Conservation (phyloP, 208 protist genomes). For the Phytomonas sp. region DNA sequence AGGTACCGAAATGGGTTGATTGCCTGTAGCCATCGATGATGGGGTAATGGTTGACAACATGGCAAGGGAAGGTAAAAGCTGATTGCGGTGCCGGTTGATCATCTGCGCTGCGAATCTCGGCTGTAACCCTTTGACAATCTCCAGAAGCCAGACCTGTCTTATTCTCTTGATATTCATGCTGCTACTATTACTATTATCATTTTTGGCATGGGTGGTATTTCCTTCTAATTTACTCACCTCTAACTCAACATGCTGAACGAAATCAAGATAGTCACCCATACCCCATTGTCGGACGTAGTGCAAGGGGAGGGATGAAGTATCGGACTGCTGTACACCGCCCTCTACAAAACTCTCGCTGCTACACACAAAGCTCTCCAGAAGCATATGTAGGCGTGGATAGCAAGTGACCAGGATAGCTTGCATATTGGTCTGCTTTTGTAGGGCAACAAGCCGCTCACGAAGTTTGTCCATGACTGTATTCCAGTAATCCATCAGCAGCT, state of each 20-base stretch:
- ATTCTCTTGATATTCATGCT: conserved; percentile 20
- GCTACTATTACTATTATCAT: conserved; percentile 9
- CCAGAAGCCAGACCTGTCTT: conserved; percentile 33
- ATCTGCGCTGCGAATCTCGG: conserved; percentile 46
- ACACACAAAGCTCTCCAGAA: conserved; percentile 45
- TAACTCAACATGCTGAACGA: conserved; percentile 21
- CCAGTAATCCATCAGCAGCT: conserved; percentile 68
- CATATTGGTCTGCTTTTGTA: conserved; percentile 47
- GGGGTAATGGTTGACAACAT: conserved; percentile 32
- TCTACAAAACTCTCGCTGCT: conserved; percentile 13
- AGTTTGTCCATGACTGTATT: conserved; percentile 45
- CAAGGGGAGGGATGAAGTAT: conserved; percentile 11
- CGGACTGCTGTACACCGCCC: not conserved
- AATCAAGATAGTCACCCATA: conserved; percentile 29
- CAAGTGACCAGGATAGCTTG: conserved; percentile 28
- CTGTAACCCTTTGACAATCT: conserved; percentile 38
- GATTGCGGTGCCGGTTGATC: conserved; percentile 59
- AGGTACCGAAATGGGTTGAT: conserved; percentile 16
- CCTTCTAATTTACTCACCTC: not conserved
- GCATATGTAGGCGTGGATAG: conserved; percentile 38
- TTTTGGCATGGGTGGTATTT: not conserved
- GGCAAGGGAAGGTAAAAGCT: conserved; percentile 29
- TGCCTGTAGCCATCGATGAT: conserved; percentile 14
- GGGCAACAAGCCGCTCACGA: conserved; percentile 35
- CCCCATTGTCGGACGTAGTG: conserved; percentile 25